Base-by-base conservation (phyloP, 2,329 filamentous ascomycete genomes). In the Colletotrichum cordylinicola region DNA sequence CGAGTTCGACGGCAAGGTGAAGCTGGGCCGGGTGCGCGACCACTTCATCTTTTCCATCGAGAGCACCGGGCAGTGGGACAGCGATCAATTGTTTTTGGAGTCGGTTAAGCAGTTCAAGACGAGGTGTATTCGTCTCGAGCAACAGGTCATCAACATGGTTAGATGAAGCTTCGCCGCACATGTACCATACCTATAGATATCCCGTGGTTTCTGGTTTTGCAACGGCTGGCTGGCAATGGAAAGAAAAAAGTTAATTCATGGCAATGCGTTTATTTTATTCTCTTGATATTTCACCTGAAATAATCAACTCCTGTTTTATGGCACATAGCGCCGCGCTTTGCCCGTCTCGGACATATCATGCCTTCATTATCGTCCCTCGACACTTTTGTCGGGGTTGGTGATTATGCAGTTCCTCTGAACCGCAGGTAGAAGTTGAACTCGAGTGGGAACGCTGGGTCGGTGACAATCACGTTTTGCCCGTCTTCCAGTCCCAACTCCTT, bases 41-140 rank as follows among this genome's bases (percentile, higher is more conserved):
- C 98, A 99, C 87, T 99, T 99, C 85, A 98, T 99, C 85, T 99
- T 97, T 89, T 94, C 93, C 70, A 90, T 99, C 43, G 97, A 99
- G 89, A 98, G 96, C 88, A 94, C 95, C 0, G 98, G 97, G 8
- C 97, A 99, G 87, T 98, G 95, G 88, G 93, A 97, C 75, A 98
- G 96, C 82, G 96, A 98, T 81, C 93, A 96, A 85, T 89, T 99
- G 78, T 98, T 99, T 88, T 86, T 99, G 72, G 96, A 98, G 86
- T 93, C 95, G 33, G 91, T 99, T 67, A 94, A 94, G 86, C 88
- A 95, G 79, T 87, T 99, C 77, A 98, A 96, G 88, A 89, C 91
- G 80, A 98, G 98, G 89, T 97, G 95, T 79, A 87, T 92, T 82
- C 90, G 90, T 80, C 89, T 96, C 78, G 93, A 94, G 88, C 88